phyloP scores from a whole-genome alignment of 306 rosid genomes.

The Cucumis cinereus region DNA sequence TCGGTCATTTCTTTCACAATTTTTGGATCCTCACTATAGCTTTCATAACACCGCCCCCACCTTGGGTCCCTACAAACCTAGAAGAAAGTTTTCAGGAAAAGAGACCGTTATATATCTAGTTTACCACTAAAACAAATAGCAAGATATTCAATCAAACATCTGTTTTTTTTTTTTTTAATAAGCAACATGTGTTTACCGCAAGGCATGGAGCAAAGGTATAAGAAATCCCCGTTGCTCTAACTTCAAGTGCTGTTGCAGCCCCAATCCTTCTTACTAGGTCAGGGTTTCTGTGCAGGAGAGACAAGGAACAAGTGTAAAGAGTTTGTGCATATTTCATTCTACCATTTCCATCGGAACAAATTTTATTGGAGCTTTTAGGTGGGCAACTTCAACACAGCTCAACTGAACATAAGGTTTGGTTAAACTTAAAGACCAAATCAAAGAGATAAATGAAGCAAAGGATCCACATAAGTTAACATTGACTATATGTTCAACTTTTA shows the following conservation, averaged over 20 bases:
- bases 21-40: slow-evolving; percentile 86
- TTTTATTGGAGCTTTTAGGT: background rate
- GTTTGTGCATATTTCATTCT: background rate
- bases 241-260: slow-evolving; percentile 92
- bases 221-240: slow-evolving; percentile 87
- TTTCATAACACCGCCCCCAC: slow-evolving; percentile 99
- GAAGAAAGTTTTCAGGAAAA: slow-evolving; percentile 20
- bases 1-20: slow-evolving; percentile 74
- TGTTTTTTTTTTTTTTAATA: slow-evolving; percentile 1
- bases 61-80: slow-evolving; percentile 98
- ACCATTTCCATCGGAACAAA: background rate
- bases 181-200: slow-evolving; percentile 44
- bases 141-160: slow-evolving; percentile 3
- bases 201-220: slow-evolving; percentile 92
- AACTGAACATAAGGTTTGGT: background rate
- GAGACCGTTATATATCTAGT: slow-evolving; percentile 6
- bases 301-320: slow-evolving; percentile 9
- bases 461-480: background rate
- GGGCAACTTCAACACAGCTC: background rate
- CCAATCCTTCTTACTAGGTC: slow-evolving; percentile 55
- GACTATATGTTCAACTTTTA: background rate
- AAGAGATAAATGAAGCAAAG: background rate
- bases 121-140: background rate
- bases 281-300: slow-evolving; percentile 45
- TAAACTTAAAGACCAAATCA: background rate